phyloP scores from a whole-genome alignment of 108 stramenopile genomes.

The Seminavis robusta region DNA sequence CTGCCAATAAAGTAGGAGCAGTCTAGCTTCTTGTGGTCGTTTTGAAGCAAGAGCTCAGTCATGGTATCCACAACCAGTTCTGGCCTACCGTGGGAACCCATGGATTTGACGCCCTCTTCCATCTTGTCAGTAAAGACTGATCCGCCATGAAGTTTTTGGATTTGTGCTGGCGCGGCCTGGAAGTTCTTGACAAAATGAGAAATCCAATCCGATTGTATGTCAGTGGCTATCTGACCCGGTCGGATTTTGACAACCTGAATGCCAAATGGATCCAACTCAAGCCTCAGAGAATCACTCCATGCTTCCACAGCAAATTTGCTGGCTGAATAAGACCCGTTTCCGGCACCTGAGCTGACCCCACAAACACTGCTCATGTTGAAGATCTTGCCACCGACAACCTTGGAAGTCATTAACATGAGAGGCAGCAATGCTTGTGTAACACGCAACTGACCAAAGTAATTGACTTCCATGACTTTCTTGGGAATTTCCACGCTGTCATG shows the following conservation, averaged over 20 bases:
- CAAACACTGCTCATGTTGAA: slow-evolving; percentile 12
- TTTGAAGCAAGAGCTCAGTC: neutral
- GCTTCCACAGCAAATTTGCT: slow-evolving; percentile 20
- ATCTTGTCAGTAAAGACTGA: neutral
- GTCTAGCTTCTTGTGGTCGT: neutral
- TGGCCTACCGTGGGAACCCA: neutral
- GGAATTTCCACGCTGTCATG: no score
- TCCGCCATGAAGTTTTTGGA: slow-evolving; percentile 10
- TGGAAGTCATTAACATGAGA: slow-evolving; percentile 4
- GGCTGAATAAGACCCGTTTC: slow-evolving; percentile 6
- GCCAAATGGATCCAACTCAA: slow-evolving; percentile 15
- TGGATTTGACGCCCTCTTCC: neutral
- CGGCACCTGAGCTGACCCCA: neutral
- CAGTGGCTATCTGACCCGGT: slow-evolving; percentile 9
- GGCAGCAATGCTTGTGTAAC: slow-evolving; percentile 17
- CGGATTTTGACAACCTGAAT: slow-evolving; percentile 19
- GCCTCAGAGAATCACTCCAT: neutral
- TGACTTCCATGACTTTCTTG: slow-evolving; percentile 24
- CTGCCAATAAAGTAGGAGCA: slow-evolving; percentile 6
- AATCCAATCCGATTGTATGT: slow-evolving; percentile 10
- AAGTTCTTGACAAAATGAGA: slow-evolving; percentile 2
- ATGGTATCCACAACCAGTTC: slow-evolving; percentile 4
- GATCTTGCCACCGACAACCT: neutral
- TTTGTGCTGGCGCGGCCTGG: slow-evolving; percentile 1
- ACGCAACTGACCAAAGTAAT: slow-evolving; percentile 19